Evolutionary conservation across 2,329 filamentous ascomycete species (phyloP), one percentile per base, ranked within the genome.

Genomic region (Drechmeria coniospora): DNA sequence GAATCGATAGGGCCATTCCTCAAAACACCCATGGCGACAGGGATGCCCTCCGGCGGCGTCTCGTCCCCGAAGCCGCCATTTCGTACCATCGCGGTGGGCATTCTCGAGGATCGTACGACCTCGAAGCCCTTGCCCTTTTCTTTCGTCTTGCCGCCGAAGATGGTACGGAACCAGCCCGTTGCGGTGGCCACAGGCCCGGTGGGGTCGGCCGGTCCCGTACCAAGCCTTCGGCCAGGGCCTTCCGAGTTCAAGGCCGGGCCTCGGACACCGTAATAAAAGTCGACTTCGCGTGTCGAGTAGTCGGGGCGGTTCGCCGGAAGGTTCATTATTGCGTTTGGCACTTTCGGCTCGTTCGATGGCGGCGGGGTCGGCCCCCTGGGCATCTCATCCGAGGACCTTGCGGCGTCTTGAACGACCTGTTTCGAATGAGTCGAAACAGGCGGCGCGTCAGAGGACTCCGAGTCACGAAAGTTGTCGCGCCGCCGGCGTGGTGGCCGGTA

Each of bases 61-160:
- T 80, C 79, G 32, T 77, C 63, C 22, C 68, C 72, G 32, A 72
- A 65, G 4, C 39, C 49, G 54, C 64, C 44, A 51, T 61, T 38
- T 58, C 56, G 36, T 43, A 50, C 46, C 61, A 83, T 79, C 32
- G 76, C 74, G 6, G 79, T 77, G 3, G 84, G 84, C 59, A 90
- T 84, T 30, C 86, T 71, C 6, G 83, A 72, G 47, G 86, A 94
- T 43, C 90, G 65, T 11, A 98, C 87, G 5, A 98, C 90, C 50
- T 95, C 90, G 40, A 98, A 98, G 0, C 90, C 90, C 53, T 95
- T 95, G 38, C 78, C 77, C 53, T 92, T 92, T 39, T 94, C 87
- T 47, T 93, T 94, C 6, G 75, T 83, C 56, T 92, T 92, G 11
- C 78, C 79, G 9, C 75, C 76, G 32, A 93, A 69, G 5, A 93